These are phyloP conservation scores for Torulaspora maleeae DNA, from an alignment of 805 yeast species.

Conservation along the genomic window DNA sequence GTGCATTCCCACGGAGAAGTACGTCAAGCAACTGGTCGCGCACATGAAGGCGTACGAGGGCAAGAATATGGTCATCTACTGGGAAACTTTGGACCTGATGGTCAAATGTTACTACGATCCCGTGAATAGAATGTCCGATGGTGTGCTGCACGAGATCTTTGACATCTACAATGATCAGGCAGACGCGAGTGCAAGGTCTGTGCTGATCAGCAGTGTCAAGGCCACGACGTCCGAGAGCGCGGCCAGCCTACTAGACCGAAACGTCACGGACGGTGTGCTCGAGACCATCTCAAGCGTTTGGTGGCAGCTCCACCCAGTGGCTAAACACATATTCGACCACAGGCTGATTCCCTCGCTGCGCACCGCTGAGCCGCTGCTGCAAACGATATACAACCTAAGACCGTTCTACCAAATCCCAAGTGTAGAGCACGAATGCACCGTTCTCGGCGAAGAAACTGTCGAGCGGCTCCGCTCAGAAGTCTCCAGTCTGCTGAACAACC, in stretches of 20 bases:
- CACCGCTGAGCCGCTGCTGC: not conserved
- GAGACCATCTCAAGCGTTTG: conserved; percentile 15
- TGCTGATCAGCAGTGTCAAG: conserved; percentile 1
- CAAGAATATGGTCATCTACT: conserved; percentile 5
- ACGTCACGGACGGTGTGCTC: not conserved
- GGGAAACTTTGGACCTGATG: conserved; percentile 10
- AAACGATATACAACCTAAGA: conserved; percentile 6
- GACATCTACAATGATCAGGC: conserved; percentile 3
- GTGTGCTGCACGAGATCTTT: conserved; percentile 6
- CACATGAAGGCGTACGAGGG: conserved; percentile 9
- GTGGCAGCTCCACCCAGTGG: conserved; percentile 16
- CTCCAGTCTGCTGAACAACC: not conserved
- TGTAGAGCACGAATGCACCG: not conserved
- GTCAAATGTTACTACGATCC: conserved; percentile 10
- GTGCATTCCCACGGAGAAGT: not conserved
- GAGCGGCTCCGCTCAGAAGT: not conserved
- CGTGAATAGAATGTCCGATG: conserved; percentile 1
- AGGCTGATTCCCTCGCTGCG: conserved; percentile 9
- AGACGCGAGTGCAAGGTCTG: conserved; percentile 1
- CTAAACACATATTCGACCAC: conserved; percentile 1
- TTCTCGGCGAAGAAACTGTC: not conserved
- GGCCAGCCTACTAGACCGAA: not conserved
- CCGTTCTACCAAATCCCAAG: conserved; percentile 6
- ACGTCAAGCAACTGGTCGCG: not conserved
- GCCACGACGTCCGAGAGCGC: conserved; percentile 1